A percentile compares a stretch with the other conserved stretches of the same genome.
Conservation (phyloP, 1,139 yeast genomes). For the Casaregolazyma suthepensis region DNA sequence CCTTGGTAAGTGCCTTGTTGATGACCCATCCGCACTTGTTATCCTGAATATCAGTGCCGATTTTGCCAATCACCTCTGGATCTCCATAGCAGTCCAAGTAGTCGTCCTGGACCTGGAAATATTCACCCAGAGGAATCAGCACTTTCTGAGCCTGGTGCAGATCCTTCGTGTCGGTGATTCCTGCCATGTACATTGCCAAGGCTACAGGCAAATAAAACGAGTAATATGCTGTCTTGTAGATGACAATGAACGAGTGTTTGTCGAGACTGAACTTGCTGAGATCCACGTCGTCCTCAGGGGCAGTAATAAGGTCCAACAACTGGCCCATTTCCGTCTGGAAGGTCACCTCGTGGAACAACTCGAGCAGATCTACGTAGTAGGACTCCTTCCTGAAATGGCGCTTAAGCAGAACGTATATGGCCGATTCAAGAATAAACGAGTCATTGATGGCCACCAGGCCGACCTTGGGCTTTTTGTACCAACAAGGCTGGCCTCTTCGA, state of each 20-base stretch:
- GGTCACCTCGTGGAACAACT: constrained; percentile 78
- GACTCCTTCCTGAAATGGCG: constrained; percentile 76
- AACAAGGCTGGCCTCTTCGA: constrained; percentile 97
- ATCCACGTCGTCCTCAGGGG: constrained; percentile 93
- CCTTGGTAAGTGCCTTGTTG: constrained; percentile 82
- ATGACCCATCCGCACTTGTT: constrained; percentile 98
- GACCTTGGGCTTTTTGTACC: constrained; percentile 75
- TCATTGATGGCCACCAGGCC: constrained; percentile 95
- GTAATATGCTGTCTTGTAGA: constrained; percentile 95
- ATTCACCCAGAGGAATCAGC: constrained; percentile 92
- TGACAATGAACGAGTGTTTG: constrained; percentile 92
- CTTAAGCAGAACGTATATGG: constrained; percentile 83
- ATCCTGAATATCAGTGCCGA: constrained; percentile 97
- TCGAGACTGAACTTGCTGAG: constrained; percentile 76
- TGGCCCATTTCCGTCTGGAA: constrained; percentile 98
- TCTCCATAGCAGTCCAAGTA: constrained; percentile 95
- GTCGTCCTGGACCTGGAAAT: constrained; percentile 98
- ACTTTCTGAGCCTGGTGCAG: constrained; percentile 84
- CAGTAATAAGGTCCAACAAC: constrained; percentile 88
- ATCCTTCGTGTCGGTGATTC: constrained; percentile 62
- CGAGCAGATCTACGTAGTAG: constrained; percentile 85
- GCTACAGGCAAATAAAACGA: constrained; percentile 98
- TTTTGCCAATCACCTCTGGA: constrained; percentile 95
- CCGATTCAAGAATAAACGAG: constrained; percentile 93
- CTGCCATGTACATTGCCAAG: constrained; percentile 90